Percentiles rank a stretch among this genome's conserved stretches.
These are phyloP conservation scores for Metarhizium brunneum DNA, from an alignment of 2,329 filamentous ascomycete genomes.

Conservation along the genomic window DNA sequence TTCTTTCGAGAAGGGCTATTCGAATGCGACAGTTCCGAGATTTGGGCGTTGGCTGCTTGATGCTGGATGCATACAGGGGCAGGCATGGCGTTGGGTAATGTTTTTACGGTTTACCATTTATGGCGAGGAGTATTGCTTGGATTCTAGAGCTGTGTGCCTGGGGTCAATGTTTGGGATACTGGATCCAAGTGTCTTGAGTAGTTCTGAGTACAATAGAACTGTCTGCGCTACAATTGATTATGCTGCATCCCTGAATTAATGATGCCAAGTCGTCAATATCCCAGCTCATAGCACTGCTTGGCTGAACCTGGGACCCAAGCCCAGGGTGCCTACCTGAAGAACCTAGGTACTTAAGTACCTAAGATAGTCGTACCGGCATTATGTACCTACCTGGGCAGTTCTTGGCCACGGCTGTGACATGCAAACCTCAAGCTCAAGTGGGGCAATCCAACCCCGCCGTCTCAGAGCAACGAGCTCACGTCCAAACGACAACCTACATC, in stretches of 20 bases:
- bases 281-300: too few species aligned
- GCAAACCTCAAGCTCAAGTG: background rate
- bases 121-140: background rate
- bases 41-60: constrained; percentile 3
- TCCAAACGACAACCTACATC: background rate
- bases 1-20: background rate
- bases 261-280: too few species aligned
- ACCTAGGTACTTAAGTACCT: too few species aligned
- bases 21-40: background rate
- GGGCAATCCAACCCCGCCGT: background rate
- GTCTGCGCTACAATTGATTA: background rate
- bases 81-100: constrained; percentile 2
- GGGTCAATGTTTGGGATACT: background rate
- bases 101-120: background rate
- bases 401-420: background rate
- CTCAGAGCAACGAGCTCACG: background rate
- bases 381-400: too few species aligned
- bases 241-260: too few species aligned
- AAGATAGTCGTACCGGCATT: too few species aligned
- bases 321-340: too few species aligned
- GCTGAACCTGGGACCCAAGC: too few species aligned
- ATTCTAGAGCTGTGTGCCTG: background rate
- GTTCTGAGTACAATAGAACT: background rate
- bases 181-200: background rate
- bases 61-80: constrained; percentile 3